Conservation (phyloP, 208 protist genomes). For the Leishmania amazonensis region DNA sequence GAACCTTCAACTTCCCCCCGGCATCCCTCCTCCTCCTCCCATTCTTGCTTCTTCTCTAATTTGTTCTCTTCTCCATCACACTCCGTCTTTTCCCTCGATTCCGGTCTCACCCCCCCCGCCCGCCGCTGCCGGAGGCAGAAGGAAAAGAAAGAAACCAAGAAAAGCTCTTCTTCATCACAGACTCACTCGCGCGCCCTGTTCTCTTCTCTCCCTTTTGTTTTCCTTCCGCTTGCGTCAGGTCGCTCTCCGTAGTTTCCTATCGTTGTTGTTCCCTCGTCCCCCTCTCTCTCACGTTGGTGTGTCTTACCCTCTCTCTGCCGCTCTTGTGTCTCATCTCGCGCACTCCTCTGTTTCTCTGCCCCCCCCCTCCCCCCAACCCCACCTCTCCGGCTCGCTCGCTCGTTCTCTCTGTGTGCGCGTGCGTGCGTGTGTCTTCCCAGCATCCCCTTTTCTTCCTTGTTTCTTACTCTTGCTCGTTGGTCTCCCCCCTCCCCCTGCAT, state of each 20-base stretch:
- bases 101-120: neutral
- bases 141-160: neutral
- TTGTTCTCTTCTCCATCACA: neutral
- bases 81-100: neutral
- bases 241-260: neutral
- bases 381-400: no score
- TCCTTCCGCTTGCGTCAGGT: neutral
- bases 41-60: neutral
- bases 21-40: neutral
- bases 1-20: neutral
- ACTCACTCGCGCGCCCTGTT: neutral
- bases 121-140: neutral
- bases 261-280: neutral
- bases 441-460: neutral
- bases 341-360: no score
- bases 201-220: neutral
- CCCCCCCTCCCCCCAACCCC: no score
- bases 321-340: no score
- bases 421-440: no score
- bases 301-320: no score
- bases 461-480: slow-evolving; percentile 6
- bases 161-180: neutral
- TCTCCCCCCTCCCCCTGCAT: neutral
- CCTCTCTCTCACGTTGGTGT: neutral
- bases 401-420: no score